These are phyloP conservation scores for Trichocladium uniseriatum DNA, from an alignment of 495 filamentous ascomycete genomes.

Conservation along the genomic window DNA sequence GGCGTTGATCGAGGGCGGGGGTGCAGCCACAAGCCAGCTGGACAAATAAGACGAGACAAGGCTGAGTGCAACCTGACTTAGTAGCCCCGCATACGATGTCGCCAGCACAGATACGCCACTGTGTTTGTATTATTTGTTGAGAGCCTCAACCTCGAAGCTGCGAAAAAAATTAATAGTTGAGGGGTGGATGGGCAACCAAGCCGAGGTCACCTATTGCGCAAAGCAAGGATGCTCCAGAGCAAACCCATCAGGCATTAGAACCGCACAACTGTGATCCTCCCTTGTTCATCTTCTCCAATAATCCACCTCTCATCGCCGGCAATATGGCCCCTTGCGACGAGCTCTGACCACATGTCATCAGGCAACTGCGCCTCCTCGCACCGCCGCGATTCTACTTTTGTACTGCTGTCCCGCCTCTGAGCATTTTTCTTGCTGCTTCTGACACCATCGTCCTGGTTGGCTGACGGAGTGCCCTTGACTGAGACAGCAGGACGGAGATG, in stretches of 20 bases:
- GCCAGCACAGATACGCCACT: no score
- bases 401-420: background rate
- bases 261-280: conserved; percentile 45
- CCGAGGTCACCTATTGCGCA: no score
- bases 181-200: no score
- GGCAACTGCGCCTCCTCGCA: conserved; percentile 31
- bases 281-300: conserved; percentile 47
- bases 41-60: no score
- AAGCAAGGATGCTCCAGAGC: background rate
- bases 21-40: no score
- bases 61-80: no score
- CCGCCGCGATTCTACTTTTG: conserved; percentile 12
- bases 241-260: conserved; percentile 34
- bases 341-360: conserved; percentile 40
- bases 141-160: no score
- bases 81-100: no score
- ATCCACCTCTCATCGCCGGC: conserved; percentile 55
- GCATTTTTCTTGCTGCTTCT: background rate
- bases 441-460: background rate
- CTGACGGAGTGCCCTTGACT: conserved; percentile 6
- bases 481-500: conserved; percentile 19
- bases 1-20: no score
- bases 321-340: conserved; percentile 48
- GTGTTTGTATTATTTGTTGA: no score
- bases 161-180: no score